Evolutionary conservation across 768 basidiomycete genomes (phyloP).

Genomic region (Saitozyma podzolica): DNA sequence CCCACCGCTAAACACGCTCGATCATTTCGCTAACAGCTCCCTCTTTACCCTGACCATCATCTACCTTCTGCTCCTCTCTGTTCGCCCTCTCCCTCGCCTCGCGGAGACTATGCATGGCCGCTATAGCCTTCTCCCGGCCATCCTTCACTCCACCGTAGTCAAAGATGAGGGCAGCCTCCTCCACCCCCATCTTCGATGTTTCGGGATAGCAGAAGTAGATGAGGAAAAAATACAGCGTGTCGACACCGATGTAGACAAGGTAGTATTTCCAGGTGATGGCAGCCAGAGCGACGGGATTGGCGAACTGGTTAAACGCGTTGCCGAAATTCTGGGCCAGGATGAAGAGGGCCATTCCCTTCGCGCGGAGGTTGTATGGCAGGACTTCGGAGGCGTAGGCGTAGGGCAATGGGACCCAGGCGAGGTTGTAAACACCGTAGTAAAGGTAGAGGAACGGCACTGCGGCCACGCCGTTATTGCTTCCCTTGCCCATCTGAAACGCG

Average conservation of each 20-base stretch:
- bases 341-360: conserved; percentile 13
- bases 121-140: neutral
- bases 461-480: conserved; percentile 19
- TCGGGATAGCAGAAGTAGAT: conserved; percentile 26
- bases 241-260: conserved; percentile 24
- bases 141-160: conserved; percentile 11
- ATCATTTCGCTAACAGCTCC: too few relatives aligned
- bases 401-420: conserved; percentile 3
- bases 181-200: conserved; percentile 14
- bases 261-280: conserved; percentile 30
- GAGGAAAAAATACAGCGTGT: conserved; percentile 11
- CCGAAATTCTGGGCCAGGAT: conserved; percentile 1
- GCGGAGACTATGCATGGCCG: neutral
- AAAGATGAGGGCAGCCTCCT: conserved; percentile 19
- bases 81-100: neutral
- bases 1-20: too few relatives aligned
- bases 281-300: conserved; percentile 24
- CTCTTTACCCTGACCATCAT: too few relatives aligned
- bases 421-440: conserved; percentile 8
- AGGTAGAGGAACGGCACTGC: conserved; percentile 43
- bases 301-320: conserved; percentile 14
- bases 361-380: conserved; percentile 18
- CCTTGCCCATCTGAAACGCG: conserved; percentile 24
- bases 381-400: conserved; percentile 15
- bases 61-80: neutral